Conservation (phyloP, 805 yeast species). For the Yarrowia sp. region DNA sequence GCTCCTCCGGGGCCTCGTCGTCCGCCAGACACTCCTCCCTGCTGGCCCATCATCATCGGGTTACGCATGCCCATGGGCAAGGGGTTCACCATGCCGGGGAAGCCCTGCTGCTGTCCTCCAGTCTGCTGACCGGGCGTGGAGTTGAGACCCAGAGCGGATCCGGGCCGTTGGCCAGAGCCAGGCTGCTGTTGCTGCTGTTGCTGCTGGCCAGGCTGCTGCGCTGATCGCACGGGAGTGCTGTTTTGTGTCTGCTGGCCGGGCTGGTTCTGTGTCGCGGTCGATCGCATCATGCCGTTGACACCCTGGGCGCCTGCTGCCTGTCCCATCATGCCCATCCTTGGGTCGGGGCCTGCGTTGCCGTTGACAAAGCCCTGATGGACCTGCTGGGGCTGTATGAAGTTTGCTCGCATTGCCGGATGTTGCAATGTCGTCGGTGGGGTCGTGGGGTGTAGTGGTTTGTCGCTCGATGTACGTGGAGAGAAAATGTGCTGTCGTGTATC, state of each 20-base stretch:
- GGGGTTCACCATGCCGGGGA: slow-evolving; percentile 35
- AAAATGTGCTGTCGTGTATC: slow-evolving; percentile 10
- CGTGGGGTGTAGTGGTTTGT: neutral
- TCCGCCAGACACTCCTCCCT: slow-evolving; percentile 26
- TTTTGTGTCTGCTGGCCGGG: slow-evolving; percentile 24
- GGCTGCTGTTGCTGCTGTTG: slow-evolving; percentile 16
- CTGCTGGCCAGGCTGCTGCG: slow-evolving; percentile 20
- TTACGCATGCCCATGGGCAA: slow-evolving; percentile 34
- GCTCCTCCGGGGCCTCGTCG: slow-evolving; percentile 36
- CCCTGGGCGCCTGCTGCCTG: slow-evolving; percentile 16
- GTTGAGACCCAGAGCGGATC: slow-evolving; percentile 15
- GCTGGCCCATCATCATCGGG: slow-evolving; percentile 37
- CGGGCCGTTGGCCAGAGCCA: slow-evolving; percentile 20
- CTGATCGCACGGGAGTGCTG: slow-evolving; percentile 30
- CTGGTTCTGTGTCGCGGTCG: slow-evolving; percentile 27
- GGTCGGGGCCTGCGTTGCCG: slow-evolving; percentile 37
- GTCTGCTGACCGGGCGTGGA: slow-evolving; percentile 32
- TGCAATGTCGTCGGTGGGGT: neutral
- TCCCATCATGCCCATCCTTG: slow-evolving; percentile 38
- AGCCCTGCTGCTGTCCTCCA: slow-evolving; percentile 29
- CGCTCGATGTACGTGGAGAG: neutral
- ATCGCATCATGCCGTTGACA: slow-evolving; percentile 38
- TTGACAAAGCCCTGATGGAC: slow-evolving; percentile 33
- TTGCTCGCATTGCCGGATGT: slow-evolving; percentile 31
- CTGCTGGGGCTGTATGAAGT: slow-evolving; percentile 39